Base-by-base conservation (phyloP, 371 early-diverging fungal species). In the Phascolomyces articulosus region DNA sequence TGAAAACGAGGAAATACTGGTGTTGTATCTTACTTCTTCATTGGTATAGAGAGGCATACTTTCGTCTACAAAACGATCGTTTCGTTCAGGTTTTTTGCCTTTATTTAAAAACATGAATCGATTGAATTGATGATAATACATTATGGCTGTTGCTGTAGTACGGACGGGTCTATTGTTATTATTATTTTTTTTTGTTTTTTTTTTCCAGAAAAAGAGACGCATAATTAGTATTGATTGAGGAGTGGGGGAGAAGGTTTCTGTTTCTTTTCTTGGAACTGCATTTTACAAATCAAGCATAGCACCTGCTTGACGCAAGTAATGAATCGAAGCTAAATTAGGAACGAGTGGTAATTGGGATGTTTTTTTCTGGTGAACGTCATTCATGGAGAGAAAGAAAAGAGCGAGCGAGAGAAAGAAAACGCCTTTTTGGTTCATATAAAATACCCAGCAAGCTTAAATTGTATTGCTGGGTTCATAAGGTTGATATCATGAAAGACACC, bases 71-170 rank as follows among this genome's bases (percentile, higher is more conserved):
- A 34, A 47, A n/a, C 66, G 68, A 40, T 58, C 67, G 55, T 70
- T 70, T 20, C 69, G 65, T 8, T 55, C 34, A 38, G 60, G 40
- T 40, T 24, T 11, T 47, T 51, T 48, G 54, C 62, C 60, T 48
- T 66, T 61, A 28, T 69, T 51, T 20, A 40, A 10, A 8, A 64
- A 41, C 72, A 80, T 80, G 62, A 77, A 78, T 16, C 51, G 34
- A 26, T 75, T 70, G 53, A 77, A 83, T 21, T 75, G 78, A 58
- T 83, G 78, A 53, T 78, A 80, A 62, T 80, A 83, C 13, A 75
- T 57, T 18, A 83, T 60, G 20, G 78, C 77, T 10, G 80, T 83
- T n/a, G 75, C 79, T 40, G 78, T 77, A 20, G 83, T 79, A 58
- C 80, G 72, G 13, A 75, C 76, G 34, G 83, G 83, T 28, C 83